These are phyloP conservation scores for Gossypium gossypioides DNA, from an alignment of 441 rosid genomes.

Conservation along the genomic window DNA sequence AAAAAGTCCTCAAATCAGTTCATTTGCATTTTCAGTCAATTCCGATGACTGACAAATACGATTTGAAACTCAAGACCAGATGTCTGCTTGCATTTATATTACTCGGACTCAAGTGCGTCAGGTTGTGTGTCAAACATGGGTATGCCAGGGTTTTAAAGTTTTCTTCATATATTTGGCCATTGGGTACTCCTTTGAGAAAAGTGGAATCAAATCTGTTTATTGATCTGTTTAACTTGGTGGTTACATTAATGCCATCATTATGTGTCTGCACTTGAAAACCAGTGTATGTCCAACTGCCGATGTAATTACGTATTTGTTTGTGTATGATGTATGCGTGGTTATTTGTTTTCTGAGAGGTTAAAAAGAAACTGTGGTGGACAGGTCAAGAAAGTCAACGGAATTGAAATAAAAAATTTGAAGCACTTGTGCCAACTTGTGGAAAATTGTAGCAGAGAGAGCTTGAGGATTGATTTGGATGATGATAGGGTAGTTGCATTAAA, in stretches of 20 bases:
- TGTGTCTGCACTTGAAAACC: background rate
- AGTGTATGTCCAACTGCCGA: background rate
- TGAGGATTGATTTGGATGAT: slow-evolving; percentile 74
- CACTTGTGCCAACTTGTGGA: slow-evolving; percentile 59
- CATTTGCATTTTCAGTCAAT: background rate
- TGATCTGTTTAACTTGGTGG: background rate
- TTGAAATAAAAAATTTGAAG: slow-evolving; percentile 62
- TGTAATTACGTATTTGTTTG: background rate
- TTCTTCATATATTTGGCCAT: background rate
- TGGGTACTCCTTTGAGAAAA: background rate
- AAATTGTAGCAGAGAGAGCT: slow-evolving; percentile 35
- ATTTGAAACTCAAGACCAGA: background rate
- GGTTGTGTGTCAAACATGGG: background rate
- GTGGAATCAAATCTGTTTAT: background rate
- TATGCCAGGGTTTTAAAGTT: background rate
- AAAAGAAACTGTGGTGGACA: slow-evolving; percentile 22
- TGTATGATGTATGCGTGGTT: background rate
- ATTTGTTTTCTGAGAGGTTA: slow-evolving; percentile 9
- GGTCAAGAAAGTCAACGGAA: slow-evolving; percentile 71
- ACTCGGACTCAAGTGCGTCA: background rate
- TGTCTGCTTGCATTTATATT: background rate
- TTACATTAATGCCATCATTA: background rate
- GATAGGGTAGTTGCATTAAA: slow-evolving; percentile 60
- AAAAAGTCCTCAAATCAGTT: background rate
- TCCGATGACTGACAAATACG: background rate